Base-by-base conservation (phyloP, 805 yeast species). In the Schwanniomyces occidentalis region DNA sequence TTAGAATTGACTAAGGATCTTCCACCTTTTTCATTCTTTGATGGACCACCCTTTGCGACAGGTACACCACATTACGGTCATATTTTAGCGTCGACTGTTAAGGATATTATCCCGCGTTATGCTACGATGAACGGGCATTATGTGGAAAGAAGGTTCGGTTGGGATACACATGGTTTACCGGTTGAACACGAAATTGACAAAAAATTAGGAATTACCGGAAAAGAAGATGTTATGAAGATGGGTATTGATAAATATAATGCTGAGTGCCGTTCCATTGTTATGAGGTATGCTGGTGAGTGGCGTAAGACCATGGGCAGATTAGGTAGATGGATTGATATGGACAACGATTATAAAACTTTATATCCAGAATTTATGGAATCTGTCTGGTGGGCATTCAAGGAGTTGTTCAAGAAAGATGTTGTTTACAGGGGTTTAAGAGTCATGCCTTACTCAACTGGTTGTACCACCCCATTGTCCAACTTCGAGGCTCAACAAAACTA, bases 61-160 rank as follows among this genome's bases (percentile, higher is more conserved):
- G 99, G 99, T 56, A 87, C 97, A 23, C 99, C 99, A 27, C 99
- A 93, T 63, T 95, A 93, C 61, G 99, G 99, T 45, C 99, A 93
- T 58, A 84, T 93, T 56, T 71, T 93, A 63, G 95, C 98, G 2
- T 93, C 98, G 24, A 93, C 99, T 38, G 87, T 90, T 54, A 93
- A 91, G 65, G 99, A 93, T 69, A 87, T 93, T 48, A 91, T 93
- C 37, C 99, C 99, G 37, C 79, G 99, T 58, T 93, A 88, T 58
- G 98, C 98, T 41, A 85, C 95, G 45, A 91, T 93, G 99, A 91
- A 85, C 51, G 99, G 99, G 14, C 83, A 79, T 63, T 87, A 84
- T 52, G 99, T 93, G 27, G 96, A 87, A 66, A 86, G 99, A 69
- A 79, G 98, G 54, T 93, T 93, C 48, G 99, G 99, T 44, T 93